A percentile compares a stretch with the other conserved stretches of the same genome.
Conservation (phyloP, 176 grass and related monocot species). For the Puya raimondii region DNA sequence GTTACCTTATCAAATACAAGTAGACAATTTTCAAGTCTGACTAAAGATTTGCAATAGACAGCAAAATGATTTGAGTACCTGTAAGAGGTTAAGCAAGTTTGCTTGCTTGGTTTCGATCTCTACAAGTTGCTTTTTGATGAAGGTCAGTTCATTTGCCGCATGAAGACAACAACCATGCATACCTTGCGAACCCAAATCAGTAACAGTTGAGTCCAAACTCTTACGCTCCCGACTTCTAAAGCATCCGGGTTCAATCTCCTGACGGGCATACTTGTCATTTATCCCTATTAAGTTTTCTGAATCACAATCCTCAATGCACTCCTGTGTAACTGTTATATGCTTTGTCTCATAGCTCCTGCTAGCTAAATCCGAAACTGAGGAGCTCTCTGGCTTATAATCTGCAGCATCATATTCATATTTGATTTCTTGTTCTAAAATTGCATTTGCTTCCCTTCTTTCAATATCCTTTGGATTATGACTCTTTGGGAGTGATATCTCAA, state of each 20-base stretch:
- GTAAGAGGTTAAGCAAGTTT: conserved; percentile 57
- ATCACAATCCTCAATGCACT: conserved; percentile 35
- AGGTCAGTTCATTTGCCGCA: conserved; percentile 56
- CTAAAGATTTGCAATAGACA: background rate
- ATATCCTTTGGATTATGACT: conserved; percentile 35
- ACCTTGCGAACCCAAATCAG: conserved; percentile 46
- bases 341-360: conserved; percentile 82
- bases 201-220: conserved; percentile 58
- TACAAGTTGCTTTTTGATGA: conserved; percentile 71
- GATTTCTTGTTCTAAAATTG: conserved; percentile 25
- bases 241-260: conserved; percentile 8
- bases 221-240: conserved; percentile 33
- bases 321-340: conserved; percentile 40
- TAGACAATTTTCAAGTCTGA: background rate
- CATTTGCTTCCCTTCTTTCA: conserved; percentile 34
- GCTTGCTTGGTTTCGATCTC: conserved; percentile 84
- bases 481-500: conserved; percentile 88
- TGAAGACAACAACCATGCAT: conserved; percentile 60
- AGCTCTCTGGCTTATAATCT: conserved; percentile 60
- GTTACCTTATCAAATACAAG: background rate
- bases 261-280: background rate
- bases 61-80: conserved; percentile 33
- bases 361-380: conserved; percentile 59
- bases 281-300: conserved; percentile 25
- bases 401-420: conserved; percentile 44